phyloP scores from a whole-genome alignment of 805 yeast species.

The Huiozyma naganishii region DNA sequence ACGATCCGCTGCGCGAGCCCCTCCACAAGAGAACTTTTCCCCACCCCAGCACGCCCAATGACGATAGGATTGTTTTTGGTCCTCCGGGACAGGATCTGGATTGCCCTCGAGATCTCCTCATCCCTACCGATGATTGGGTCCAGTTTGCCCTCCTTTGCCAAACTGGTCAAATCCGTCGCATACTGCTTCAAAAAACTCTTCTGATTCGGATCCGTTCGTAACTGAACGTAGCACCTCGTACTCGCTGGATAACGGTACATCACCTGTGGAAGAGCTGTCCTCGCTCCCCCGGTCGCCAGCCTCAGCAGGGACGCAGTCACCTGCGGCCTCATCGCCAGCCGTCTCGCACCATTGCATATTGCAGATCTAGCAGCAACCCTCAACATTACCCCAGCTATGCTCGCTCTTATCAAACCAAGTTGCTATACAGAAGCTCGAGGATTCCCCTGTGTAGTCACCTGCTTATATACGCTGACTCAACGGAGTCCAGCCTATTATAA shows the following conservation, averaged over 20 bases:
- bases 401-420: no score
- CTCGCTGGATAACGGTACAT: not conserved
- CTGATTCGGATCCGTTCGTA: conserved; percentile 36
- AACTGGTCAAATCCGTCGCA: conserved; percentile 76
- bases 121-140: conserved; percentile 98
- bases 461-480: no score
- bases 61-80: conserved; percentile 93
- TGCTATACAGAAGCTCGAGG: no score
- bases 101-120: conserved; percentile 86
- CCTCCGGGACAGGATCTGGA: conserved; percentile 83
- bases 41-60: conserved; percentile 96
- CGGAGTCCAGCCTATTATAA: no score
- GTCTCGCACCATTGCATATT: no score
- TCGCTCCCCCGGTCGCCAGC: not conserved
- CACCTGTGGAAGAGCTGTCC: not conserved
- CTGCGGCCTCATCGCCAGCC: not conserved
- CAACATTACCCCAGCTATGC: no score
- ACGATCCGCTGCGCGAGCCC: conserved; percentile 92
- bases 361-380: no score
- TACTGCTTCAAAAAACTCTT: conserved; percentile 73
- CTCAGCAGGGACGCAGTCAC: not conserved
- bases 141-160: conserved; percentile 81
- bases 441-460: no score
- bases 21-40: conserved; percentile 94
- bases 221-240: conserved; percentile 13